Evolutionary conservation across 2,329 filamentous ascomycete genomes (phyloP).

Genomic region (Trichocomaceae sp.): DNA sequence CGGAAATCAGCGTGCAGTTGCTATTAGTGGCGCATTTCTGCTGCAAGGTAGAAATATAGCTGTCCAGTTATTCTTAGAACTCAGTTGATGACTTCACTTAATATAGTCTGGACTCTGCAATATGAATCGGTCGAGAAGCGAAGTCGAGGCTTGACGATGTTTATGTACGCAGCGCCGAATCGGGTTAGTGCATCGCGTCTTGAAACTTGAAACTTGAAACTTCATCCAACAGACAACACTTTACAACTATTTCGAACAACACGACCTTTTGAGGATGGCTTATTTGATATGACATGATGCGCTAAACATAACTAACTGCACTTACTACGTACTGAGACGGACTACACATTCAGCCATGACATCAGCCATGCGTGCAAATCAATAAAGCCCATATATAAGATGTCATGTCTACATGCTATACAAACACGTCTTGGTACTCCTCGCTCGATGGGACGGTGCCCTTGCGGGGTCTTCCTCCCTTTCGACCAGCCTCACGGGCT

Average conservation of each 20-base stretch:
- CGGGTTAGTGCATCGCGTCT: conserved; percentile 9
- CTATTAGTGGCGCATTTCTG: neutral
- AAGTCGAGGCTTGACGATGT: conserved; percentile 5
- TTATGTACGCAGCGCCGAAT: conserved; percentile 13
- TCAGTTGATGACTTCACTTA: neutral
- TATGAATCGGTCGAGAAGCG: no score
- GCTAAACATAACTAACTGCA: no score
- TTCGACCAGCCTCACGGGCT: conserved; percentile 10
- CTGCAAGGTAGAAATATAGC: neutral
- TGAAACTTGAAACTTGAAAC: no score
- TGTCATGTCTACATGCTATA: neutral
- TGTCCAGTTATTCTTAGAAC: neutral
- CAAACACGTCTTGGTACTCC: conserved; percentile 7
- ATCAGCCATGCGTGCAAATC: no score
- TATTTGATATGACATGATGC: no score
- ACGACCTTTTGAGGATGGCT: no score
- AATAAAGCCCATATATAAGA: no score
- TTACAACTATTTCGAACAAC: no score
- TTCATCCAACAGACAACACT: no score
- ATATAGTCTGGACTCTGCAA: neutral
- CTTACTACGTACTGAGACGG: no score
- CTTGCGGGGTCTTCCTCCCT: conserved; percentile 10
- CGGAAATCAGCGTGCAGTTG: neutral
- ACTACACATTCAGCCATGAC: neutral
- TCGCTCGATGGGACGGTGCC: neutral